phyloP scores from a whole-genome alignment of 192 early-diverging fungal species.

The Phycomyces blakesleeanus region DNA sequence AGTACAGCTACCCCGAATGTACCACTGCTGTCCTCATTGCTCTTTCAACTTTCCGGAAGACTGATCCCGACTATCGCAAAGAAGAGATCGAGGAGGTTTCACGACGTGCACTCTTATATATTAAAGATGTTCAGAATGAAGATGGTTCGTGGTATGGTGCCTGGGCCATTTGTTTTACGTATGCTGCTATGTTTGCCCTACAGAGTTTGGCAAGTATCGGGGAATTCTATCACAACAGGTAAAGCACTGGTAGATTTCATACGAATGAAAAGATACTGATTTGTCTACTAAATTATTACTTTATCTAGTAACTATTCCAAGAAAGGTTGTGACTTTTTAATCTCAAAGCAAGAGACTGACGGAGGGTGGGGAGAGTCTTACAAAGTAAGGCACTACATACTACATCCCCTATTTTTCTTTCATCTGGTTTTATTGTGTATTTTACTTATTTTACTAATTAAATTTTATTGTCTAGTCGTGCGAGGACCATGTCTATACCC shows the following conservation, averaged over 20 bases:
- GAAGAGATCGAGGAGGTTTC: slow-evolving; percentile 64
- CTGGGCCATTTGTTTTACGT: slow-evolving; percentile 98
- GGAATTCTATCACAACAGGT: slow-evolving; percentile 77
- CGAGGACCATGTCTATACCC: slow-evolving; percentile 60
- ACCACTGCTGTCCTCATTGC: slow-evolving; percentile 90
- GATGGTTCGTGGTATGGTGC: slow-evolving; percentile 94
- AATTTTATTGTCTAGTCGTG: slow-evolving; percentile 54
- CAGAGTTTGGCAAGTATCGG: slow-evolving; percentile 81
- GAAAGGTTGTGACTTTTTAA: slow-evolving; percentile 86
- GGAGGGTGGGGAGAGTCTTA: slow-evolving; percentile 98
- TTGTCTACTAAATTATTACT: slow-evolving; percentile 10
- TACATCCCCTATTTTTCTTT: no score
- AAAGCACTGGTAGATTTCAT: no score
- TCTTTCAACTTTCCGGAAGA: slow-evolving; percentile 70
- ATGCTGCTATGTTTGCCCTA: slow-evolving; percentile 90
- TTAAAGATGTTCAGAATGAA: slow-evolving; percentile 62
- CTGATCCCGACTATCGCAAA: slow-evolving; percentile 76
- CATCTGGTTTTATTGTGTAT: no score
- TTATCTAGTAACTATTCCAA: slow-evolving; percentile 48
- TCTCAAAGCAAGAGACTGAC: slow-evolving; percentile 82
- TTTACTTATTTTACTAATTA: not conserved
- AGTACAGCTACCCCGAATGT: slow-evolving; percentile 97
- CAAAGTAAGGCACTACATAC: slow-evolving; percentile 52
- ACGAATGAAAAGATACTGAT: no score
- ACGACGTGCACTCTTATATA: slow-evolving; percentile 68